phyloP scores from a whole-genome alignment of 108 stramenopile species.

The Fistulifera pelliculosa region DNA sequence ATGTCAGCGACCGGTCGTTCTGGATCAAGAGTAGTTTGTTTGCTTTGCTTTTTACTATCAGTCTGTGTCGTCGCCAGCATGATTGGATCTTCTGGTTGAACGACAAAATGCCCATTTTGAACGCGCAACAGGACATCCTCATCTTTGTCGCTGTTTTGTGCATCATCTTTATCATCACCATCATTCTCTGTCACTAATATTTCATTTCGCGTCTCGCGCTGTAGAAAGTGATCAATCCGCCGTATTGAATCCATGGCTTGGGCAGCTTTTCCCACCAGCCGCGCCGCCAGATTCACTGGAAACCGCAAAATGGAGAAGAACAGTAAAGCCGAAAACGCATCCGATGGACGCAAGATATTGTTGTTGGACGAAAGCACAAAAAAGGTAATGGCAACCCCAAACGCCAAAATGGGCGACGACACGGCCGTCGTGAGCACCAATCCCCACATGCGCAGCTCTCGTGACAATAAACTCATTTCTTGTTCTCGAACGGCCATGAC shows the following conservation, averaged over 20 bases:
- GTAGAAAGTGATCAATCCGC: slow-evolving; percentile 48
- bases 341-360: slow-evolving; percentile 53
- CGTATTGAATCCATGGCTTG: slow-evolving; percentile 49
- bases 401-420: slow-evolving; percentile 41
- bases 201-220: slow-evolving; percentile 23
- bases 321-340: slow-evolving; percentile 59
- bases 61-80: background rate
- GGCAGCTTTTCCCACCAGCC: slow-evolving; percentile 50
- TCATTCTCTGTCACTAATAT: background rate
- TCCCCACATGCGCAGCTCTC: slow-evolving; percentile 64
- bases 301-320: slow-evolving; percentile 70
- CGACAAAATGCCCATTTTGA: slow-evolving; percentile 26
- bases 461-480: slow-evolving; percentile 42
- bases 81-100: slow-evolving; percentile 32
- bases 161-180: background rate
- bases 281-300: slow-evolving; percentile 71
- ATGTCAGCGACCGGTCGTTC: too few relatives aligned
- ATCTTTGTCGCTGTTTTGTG: background rate
- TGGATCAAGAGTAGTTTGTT: too few relatives aligned
- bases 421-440: slow-evolving; percentile 64
- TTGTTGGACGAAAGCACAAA: slow-evolving; percentile 49
- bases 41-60: too few relatives aligned
- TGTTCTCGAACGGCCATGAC: slow-evolving; percentile 28
- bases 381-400: slow-evolving; percentile 45
- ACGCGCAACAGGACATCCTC: background rate